Evolutionary conservation across 169 alveolate species (phyloP).

Genomic region (Amoebophrya sp.): DNA sequence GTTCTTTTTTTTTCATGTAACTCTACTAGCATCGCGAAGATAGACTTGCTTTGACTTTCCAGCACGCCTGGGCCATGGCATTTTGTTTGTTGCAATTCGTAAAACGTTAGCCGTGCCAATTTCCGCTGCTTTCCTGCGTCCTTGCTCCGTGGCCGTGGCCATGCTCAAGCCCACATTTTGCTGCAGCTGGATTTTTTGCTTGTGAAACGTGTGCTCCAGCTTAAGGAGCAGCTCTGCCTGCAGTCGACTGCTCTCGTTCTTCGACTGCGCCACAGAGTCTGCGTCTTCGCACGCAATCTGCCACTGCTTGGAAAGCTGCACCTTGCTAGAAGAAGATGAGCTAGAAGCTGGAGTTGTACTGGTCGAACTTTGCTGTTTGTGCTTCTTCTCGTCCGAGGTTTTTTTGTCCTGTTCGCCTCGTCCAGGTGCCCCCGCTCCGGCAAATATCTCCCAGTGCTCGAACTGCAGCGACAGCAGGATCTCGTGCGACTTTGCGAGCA

Average conservation of each 20-base stretch:
- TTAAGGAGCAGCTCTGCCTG: not conserved
- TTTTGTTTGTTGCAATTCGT: no score
- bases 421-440: no score
- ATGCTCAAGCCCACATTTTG: not conserved
- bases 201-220: not conserved
- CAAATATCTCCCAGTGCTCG: not conserved
- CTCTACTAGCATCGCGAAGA: no score
- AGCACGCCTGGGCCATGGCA: no score
- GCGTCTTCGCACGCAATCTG: not conserved
- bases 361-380: not conserved
- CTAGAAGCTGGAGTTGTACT: not conserved
- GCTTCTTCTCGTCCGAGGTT: no score
- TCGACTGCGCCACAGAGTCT: slow-evolving; percentile 2
- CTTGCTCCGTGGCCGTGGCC: no score
- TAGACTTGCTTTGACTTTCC: no score
- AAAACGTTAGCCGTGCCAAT: no score
- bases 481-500: not conserved
- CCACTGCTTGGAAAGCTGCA: not conserved
- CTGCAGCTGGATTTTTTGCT: not conserved
- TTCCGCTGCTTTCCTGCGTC: no score
- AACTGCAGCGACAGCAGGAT: not conserved
- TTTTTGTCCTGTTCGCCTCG: no score
- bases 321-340: not conserved
- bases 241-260: not conserved
- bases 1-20: no score